Base-by-base conservation (phyloP, 257 asterid species). In the Apocynum venetum region DNA sequence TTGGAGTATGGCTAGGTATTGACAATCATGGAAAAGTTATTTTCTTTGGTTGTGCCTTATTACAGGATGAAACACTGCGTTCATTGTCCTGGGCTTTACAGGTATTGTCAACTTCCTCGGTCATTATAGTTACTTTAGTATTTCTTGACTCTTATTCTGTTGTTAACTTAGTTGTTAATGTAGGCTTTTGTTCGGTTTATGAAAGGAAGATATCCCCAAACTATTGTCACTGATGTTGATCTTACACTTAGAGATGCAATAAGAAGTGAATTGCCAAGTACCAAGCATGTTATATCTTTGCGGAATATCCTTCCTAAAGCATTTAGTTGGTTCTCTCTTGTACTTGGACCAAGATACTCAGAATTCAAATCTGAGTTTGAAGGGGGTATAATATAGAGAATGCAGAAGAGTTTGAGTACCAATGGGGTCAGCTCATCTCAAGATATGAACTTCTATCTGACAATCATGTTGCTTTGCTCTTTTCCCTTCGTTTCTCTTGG, bases 1-100 rank as follows among this genome's bases (percentile, higher is more conserved):
- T 89, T 56, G 92, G 90, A 76, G 91, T 86, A n/a, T 91, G 88
- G 90, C 57, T 91, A 65, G 96, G 96, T 48, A 88, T 91, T 47
- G 83, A 84, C 88, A 88, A 86, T 84, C 83, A 86, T 78, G 96
- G 96, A 78, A 86, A 82, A 68, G 47, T 83, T 77, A 61, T 85
- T 78, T 84, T 88, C 66, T 89, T 91, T 72, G 92, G 91, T 74
- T 91, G 90, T 83, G 84, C 85, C 60, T 81, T 91, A 49, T 85
- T 91, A 85, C 94, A 85, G 79, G 96, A 91, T 75, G 93, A 83
- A 78, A 84, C 86, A 55, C 83, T 82, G 19, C 79, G 53, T 38
- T 82, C 91, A 55, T 86, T 81, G 77, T 69, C 89, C 60, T 89
- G 94, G 96, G 83, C 91, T 77, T 83, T 88, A 61, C 92, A 91